Percentiles rank a stretch among this genome's conserved stretches.
Evolutionary conservation across 1,284 basidiomycete species (phyloP).

Genomic region (Pascua sp.): DNA sequence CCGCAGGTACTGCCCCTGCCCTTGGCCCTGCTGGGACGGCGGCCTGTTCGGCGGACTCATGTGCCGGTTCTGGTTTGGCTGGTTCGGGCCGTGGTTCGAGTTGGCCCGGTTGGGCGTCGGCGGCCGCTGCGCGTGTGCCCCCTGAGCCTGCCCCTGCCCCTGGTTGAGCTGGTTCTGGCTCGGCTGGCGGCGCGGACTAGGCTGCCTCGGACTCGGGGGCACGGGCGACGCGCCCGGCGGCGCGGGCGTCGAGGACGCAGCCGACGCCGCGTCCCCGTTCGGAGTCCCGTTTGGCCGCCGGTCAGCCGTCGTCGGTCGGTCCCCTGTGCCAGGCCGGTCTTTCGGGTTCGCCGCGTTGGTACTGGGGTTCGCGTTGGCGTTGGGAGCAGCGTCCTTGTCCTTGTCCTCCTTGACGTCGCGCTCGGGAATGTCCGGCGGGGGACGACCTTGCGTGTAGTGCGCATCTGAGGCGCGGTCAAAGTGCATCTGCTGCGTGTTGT

Average conservation of each 20-base stretch:
- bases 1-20: too few species aligned
- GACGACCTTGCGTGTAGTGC: constrained; percentile 40
- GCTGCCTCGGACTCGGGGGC: not conserved
- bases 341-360: too few species aligned
- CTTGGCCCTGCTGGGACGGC: too few species aligned
- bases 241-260: not conserved
- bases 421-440: constrained; percentile 11
- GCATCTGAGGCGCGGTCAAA: constrained; percentile 33
- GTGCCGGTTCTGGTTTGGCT: too few species aligned
- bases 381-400: not conserved
- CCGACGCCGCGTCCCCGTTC: not conserved
- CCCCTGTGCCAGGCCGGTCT: too few species aligned
- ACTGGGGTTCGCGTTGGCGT: too few species aligned
- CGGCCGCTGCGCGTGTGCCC: not conserved
- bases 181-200: not conserved
- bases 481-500: constrained; percentile 42
- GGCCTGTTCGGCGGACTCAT: too few species aligned
- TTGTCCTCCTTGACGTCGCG: constrained; percentile 3
- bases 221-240: not conserved
- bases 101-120: not conserved
- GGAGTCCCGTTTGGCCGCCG: not conserved
- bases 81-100: not conserved
- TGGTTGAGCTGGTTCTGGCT: not conserved
- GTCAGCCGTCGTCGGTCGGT: not conserved
- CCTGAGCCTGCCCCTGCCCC: not conserved